phyloP scores from a whole-genome alignment of 176 grass and related monocot genomes.

The Cenchrus purpureus region DNA sequence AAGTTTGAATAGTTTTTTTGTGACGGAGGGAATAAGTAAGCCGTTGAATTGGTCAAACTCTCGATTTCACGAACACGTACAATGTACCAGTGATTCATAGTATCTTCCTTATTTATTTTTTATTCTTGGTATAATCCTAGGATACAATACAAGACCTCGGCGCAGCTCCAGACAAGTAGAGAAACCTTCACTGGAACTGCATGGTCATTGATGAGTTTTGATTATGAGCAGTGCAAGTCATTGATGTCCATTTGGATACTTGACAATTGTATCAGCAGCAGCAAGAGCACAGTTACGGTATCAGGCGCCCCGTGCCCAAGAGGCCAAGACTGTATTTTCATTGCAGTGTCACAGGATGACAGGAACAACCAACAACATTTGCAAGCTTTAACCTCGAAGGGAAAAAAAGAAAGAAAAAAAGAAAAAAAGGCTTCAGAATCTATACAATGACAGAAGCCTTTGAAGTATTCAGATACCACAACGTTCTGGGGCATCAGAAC shows the following conservation, averaged over 20 bases:
- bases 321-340: not conserved
- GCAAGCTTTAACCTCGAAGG: not conserved
- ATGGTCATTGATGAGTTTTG: no score
- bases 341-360: not conserved
- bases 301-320: not conserved
- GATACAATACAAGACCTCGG: not conserved
- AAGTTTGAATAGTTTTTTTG: no score
- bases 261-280: not conserved
- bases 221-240: not conserved
- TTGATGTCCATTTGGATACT: not conserved
- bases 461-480: conserved; percentile 38
- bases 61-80: not conserved
- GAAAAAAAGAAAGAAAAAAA: no score
- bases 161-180: not conserved
- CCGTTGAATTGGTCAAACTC: not conserved
- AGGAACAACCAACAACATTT: not conserved
- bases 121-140: no score
- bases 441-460: conserved; percentile 36
- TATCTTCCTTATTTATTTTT: no score
- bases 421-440: conserved; percentile 1
- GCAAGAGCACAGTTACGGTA: not conserved
- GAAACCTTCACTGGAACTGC: no score
- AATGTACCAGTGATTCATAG: not conserved
- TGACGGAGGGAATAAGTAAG: not conserved
- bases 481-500: conserved; percentile 22